Evolutionary conservation across 768 basidiomycete species (phyloP), one percentile per base, ranked within the genome.

Genomic region (Boletus pseudopeckii): DNA sequence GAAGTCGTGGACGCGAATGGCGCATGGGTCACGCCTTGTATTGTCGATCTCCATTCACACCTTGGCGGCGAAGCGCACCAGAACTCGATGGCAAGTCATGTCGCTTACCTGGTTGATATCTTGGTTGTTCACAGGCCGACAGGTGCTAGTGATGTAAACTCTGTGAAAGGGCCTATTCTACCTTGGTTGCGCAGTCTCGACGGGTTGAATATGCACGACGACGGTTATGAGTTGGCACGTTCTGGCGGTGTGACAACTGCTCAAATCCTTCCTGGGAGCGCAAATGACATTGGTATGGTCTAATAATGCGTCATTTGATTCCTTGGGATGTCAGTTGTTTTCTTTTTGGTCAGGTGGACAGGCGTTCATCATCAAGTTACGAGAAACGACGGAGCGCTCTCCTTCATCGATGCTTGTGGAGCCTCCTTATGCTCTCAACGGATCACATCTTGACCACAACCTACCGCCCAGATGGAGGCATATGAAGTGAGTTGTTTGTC

Each of bases 1-100:
- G 74, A 79, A 11, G 76, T 81, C 28, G 64, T 90, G 14, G 83
- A 94, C 57, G 82, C 80, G 2, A 69, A 80, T 37, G 85, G 84
- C 9, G 76, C 82, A 15, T 93, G 90, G 90, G 77, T 92, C 11
- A 89, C 90, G 0, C 89, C 91, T n/a, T 90, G 84, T 56, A 74
- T 76, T 38, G 74, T 79, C n/a, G 76, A 80, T 53, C 58, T 75
- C 33, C 78, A 81, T 61, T 77, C 76, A 3, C 79, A 82, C 53
- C 62, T 78, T 22, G 80, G 74, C 10, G 69, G n/a, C n/a, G 62
- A 15, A 58, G 71, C n/a, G 51, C 67, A 4, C 76, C 75, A 11
- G 47, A 42, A 11, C 63, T 77, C 9, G 33, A 59, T 8, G 74
- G 76, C 18, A 24, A 47, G 26, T 63, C 30, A 15, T 30, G 33